Percentiles rank a stretch among this genome's conserved stretches.
Conservation (phyloP, 805 yeast genomes). For the Myxozyma udenii region DNA sequence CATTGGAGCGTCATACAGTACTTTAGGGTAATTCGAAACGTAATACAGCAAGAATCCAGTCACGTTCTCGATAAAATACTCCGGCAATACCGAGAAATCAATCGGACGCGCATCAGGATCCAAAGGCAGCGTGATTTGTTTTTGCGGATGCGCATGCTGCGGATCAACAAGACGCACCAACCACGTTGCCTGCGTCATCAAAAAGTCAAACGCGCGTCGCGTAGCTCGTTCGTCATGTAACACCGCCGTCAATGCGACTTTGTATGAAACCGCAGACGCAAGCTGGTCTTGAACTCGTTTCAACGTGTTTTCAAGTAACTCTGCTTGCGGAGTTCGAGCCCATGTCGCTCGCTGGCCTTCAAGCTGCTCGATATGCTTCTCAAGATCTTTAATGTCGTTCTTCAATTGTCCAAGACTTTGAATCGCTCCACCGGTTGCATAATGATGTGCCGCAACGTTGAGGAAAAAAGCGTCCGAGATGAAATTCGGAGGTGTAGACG, state of each 20-base stretch:
- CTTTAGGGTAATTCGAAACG: constrained; percentile 51
- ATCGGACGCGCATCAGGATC: constrained; percentile 52
- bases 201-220: constrained; percentile 67
- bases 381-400: constrained; percentile 48
- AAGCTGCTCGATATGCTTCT: constrained; percentile 50
- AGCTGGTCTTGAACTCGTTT: constrained; percentile 49
- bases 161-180: constrained; percentile 73
- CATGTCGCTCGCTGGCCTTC: constrained; percentile 42
- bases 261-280: constrained; percentile 44
- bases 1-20: constrained; percentile 45
- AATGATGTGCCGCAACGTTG: constrained; percentile 74
- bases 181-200: constrained; percentile 72
- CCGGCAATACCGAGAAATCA: constrained; percentile 75
- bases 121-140: constrained; percentile 52
- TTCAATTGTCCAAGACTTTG: constrained; percentile 55
- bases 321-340: constrained; percentile 27
- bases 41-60: constrained; percentile 67
- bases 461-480: constrained; percentile 88
- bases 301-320: constrained; percentile 36
- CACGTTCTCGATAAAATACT: constrained; percentile 77
- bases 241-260: constrained; percentile 61
- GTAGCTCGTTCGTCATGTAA: constrained; percentile 58
- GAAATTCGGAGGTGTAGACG: constrained; percentile 51
- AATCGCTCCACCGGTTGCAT: constrained; percentile 80
- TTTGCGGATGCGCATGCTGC: constrained; percentile 56